Base-by-base conservation (phyloP, 2,329 filamentous ascomycete species). In the Exutisphaerella laricina region DNA sequence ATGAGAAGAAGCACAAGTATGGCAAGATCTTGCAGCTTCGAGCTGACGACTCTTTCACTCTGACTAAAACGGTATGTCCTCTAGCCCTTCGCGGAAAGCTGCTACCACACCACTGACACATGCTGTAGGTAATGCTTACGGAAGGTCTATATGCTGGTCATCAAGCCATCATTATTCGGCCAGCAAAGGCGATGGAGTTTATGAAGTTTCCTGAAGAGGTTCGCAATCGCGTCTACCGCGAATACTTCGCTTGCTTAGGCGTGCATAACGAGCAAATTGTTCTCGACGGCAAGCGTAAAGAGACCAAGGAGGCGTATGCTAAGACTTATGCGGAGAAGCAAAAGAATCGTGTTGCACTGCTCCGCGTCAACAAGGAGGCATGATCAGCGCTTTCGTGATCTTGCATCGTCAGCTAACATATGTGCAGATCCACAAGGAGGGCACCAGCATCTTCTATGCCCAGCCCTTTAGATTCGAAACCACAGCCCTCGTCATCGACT, bases 131-230 rank as follows among this genome's bases (percentile, higher is more conserved):
- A 28, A 40, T 59, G 18, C 48, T 64, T 32, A 51, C 56, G 1
- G 58, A 61, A 9, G 62, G 64, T 17, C 47, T 50, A 3, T 55
- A 59, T 30, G 55, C 53, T 21, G 63, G 63, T 13, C 47, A 57
- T 35, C 59, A 65, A 41, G 63, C 60, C 9, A 55, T 67, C 39
- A 37, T 67, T 18, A 20, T 68, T 42, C 56, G 58, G 16, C 62
- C 64, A 2, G 54, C 58, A 20, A 53, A 56, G 33, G 56, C 62
- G 1, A 65, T 67, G 51, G 48, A 43, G 0, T 59, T 66, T 53
- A 36, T 63, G 38, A 50, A 52, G 18, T 56, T 68, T 0, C 50
- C 58, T 0, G 26, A 45, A 2, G 52, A 56, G 8, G 47, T 61
- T 17, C 62, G 60, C 23, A 43, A 34, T 9, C 58, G 52, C 21